A percentile compares a stretch with the other conserved stretches of the same genome.
Evolutionary conservation across 78 protist genomes (phyloP).

Genomic region (Pigoraptor vietnamica): DNA sequence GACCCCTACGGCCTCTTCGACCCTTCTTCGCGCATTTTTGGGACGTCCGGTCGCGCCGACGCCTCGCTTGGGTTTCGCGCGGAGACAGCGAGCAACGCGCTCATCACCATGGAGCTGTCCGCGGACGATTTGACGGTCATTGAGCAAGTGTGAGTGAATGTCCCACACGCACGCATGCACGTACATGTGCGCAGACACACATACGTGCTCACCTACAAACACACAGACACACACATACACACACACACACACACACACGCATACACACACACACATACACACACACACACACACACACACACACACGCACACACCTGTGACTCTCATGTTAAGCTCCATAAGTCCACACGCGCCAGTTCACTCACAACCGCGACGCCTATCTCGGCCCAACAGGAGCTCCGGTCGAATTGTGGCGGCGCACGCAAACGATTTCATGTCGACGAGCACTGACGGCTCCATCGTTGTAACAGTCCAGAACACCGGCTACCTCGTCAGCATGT

Average conservation of each 20-base stretch:
- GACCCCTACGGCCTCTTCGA: background rate
- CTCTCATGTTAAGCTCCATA: too few species aligned
- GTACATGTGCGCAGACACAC: background rate
- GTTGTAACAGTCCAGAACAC: too few species aligned
- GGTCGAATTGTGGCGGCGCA: too few species aligned
- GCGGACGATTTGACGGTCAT: background rate
- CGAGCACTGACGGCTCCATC: too few species aligned
- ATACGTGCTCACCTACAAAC: background rate
- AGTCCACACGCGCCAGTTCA: too few species aligned
- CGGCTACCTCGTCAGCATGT: too few species aligned
- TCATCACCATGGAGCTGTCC: background rate
- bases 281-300: too few species aligned
- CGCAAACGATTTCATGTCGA: too few species aligned
- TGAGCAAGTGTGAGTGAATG: background rate
- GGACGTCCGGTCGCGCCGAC: background rate
- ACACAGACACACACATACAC: background rate
- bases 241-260: background rate
- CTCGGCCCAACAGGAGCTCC: too few species aligned
- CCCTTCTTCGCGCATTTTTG: background rate
- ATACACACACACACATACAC: too few species aligned
- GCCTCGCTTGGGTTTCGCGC: background rate
- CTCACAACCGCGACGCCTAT: too few species aligned
- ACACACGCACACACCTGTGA: too few species aligned
- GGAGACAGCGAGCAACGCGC: background rate
- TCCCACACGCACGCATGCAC: background rate